Evolutionary conservation across 1,139 yeast species (phyloP).

Genomic region (Suhomyces chickasaworum): DNA sequence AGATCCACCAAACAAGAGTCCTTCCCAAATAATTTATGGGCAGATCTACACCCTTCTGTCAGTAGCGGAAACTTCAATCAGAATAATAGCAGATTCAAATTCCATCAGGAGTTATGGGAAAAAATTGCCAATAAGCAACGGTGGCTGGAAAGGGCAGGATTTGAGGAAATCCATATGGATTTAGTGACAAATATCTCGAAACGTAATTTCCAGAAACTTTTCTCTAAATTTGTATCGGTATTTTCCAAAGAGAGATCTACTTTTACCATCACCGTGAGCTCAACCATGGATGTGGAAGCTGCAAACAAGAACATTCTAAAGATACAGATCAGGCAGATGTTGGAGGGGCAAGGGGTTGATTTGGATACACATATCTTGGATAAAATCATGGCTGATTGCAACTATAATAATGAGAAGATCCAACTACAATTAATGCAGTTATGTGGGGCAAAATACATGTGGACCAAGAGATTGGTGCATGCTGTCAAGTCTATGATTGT

Average conservation of each 20-base stretch:
- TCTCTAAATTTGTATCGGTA: conserved; percentile 36
- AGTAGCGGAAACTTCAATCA: conserved; percentile 30
- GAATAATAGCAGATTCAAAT: conserved; percentile 29
- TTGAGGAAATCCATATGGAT: conserved; percentile 35
- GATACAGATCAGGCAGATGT: conserved; percentile 41
- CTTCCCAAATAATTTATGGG: conserved; percentile 26
- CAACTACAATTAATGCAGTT: neutral
- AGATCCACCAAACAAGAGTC: conserved; percentile 10
- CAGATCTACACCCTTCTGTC: conserved; percentile 24
- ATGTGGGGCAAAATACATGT: neutral
- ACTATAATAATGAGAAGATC: conserved; percentile 36
- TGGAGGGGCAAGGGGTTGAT: conserved; percentile 45
- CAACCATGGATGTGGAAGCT: conserved; percentile 32
- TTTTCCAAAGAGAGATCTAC: conserved; percentile 35
- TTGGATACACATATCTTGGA: conserved; percentile 38
- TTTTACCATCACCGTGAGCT: conserved; percentile 33
- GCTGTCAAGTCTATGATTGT: neutral
- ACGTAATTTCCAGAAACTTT: conserved; percentile 33
- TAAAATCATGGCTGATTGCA: conserved; percentile 34
- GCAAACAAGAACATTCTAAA: conserved; percentile 31
- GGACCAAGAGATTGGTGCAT: neutral
- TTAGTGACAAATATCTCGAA: conserved; percentile 28
- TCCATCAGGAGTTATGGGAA: conserved; percentile 52
- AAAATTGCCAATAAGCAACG: conserved; percentile 46
- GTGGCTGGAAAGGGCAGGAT: conserved; percentile 35